Evolutionary conservation across 2,329 filamentous ascomycete genomes (phyloP).

Genomic region (Helotiales sp.): DNA sequence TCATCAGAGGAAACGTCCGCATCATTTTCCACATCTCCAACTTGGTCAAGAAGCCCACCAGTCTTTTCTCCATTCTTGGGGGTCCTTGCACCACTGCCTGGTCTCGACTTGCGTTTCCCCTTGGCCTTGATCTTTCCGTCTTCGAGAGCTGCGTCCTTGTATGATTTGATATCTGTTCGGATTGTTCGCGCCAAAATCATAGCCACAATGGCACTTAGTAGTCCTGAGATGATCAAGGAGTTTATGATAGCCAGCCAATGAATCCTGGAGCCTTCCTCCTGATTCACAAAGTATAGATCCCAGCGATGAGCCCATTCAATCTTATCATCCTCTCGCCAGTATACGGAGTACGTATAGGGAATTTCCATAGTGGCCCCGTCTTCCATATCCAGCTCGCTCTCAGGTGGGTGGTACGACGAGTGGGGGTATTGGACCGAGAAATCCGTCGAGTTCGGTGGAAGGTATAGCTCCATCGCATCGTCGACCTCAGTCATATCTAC

Average conservation of each 20-base stretch:
- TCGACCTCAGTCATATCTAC: slow-evolving; percentile 62
- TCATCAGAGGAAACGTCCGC: slow-evolving; percentile 64
- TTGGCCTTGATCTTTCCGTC: slow-evolving; percentile 60
- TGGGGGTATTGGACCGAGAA: slow-evolving; percentile 53
- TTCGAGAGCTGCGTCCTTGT: slow-evolving; percentile 65
- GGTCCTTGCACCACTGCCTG: slow-evolving; percentile 41
- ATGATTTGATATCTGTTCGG: slow-evolving; percentile 74
- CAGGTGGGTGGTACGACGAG: slow-evolving; percentile 56
- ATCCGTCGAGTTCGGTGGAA: slow-evolving; percentile 62
- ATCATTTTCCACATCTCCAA: slow-evolving; percentile 52
- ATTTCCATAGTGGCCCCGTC: slow-evolving; percentile 69
- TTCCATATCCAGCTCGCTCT: slow-evolving; percentile 56
- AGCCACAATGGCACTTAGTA: slow-evolving; percentile 76
- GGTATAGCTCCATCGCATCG: slow-evolving; percentile 67
- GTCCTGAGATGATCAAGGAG: slow-evolving; percentile 77
- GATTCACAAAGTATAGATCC: slow-evolving; percentile 88
- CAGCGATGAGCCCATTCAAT: slow-evolving; percentile 84
- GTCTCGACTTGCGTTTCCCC: slow-evolving; percentile 48
- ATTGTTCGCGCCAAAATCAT: slow-evolving; percentile 81
- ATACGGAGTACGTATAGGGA: slow-evolving; percentile 87
- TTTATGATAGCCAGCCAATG: slow-evolving; percentile 91
- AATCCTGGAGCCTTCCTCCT: slow-evolving; percentile 76
- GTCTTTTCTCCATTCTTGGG: slow-evolving; percentile 52
- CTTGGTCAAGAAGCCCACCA: slow-evolving; percentile 60
- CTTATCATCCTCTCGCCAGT: slow-evolving; percentile 79